Evolutionary conservation across 2,329 filamentous ascomycete species (phyloP).

Genomic region (Shiraia bambusicola): DNA sequence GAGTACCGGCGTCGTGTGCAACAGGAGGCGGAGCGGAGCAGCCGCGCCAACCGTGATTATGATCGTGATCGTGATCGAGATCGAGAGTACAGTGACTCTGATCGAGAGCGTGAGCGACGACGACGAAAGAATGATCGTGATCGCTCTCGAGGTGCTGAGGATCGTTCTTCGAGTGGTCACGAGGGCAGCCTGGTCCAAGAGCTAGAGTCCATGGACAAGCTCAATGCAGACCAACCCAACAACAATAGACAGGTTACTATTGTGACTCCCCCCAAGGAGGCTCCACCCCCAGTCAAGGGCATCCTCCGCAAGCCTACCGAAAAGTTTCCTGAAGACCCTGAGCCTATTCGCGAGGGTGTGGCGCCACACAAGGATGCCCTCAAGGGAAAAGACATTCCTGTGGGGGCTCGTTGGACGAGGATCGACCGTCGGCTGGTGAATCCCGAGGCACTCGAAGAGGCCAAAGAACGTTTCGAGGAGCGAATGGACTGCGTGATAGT

Average conservation of each 20-base stretch:
- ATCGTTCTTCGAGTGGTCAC: constrained; percentile 30
- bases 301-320: constrained; percentile 82
- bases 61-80: constrained; percentile 24
- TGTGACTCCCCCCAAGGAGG: constrained; percentile 70
- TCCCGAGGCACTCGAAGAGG: constrained; percentile 78
- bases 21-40: constrained; percentile 46
- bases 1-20: constrained; percentile 54
- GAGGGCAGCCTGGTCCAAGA: constrained; percentile 38
- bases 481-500: constrained; percentile 94
- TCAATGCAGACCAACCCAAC: constrained; percentile 20
- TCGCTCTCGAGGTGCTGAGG: constrained; percentile 28
- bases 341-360: constrained; percentile 83
- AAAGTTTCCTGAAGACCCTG: constrained; percentile 83
- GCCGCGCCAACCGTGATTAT: constrained; percentile 27
- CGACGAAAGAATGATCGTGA: constrained; percentile 39
- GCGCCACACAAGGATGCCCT: constrained; percentile 89
- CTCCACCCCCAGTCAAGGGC: constrained; percentile 67
- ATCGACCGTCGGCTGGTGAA: constrained; percentile 87
- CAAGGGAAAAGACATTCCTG: constrained; percentile 65
- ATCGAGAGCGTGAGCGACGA: constrained; percentile 39
- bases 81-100: constrained; percentile 32
- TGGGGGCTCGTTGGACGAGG: constrained; percentile 88
- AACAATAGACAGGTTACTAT: constrained; percentile 51
- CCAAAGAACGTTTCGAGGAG: constrained; percentile 90
- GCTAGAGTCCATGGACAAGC: constrained; percentile 31